Conservation (phyloP, 306 rosid genomes). For the Leucaena leucocephala region DNA sequence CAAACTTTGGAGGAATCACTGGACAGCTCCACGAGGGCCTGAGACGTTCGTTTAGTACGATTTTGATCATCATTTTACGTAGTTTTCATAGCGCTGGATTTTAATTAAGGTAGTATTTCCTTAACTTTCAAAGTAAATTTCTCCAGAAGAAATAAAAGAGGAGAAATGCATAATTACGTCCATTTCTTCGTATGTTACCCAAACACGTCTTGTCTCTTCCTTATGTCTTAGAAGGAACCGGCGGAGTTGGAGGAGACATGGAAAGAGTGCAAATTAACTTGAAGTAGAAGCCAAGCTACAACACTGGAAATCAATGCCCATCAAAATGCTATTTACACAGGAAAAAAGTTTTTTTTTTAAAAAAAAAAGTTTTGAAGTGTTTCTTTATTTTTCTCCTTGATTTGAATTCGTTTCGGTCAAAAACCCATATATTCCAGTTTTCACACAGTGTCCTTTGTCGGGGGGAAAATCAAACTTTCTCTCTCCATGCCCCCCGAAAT, state of each 20-base stretch:
- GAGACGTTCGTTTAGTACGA: conserved; percentile 43
- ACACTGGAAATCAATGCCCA: conserved; percentile 17
- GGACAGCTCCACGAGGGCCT: conserved; percentile 36
- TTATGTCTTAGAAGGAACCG: conserved; percentile 30
- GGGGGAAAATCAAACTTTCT: conserved; percentile 59
- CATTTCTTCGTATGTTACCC: neutral
- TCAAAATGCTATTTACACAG: conserved; percentile 1
- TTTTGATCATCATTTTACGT: conserved; percentile 36
- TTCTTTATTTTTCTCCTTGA: neutral
- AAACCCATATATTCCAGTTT: conserved; percentile 49
- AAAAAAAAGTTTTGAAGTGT: neutral
- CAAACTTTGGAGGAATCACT: conserved; percentile 39
- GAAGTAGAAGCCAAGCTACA: conserved; percentile 48
- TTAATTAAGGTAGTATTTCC: neutral
- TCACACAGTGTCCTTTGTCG: conserved; percentile 75
- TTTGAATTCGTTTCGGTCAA: conserved; percentile 48
- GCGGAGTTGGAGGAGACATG: conserved; percentile 47
- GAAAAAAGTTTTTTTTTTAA: neutral
- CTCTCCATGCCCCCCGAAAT: conserved; percentile 30
- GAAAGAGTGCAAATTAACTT: conserved; percentile 43
- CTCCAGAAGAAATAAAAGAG: neutral
- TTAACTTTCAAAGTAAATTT: neutral
- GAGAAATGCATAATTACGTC: neutral
- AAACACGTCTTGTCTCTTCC: neutral
- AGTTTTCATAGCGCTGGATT: conserved; percentile 22